Evolutionary conservation across 805 yeast genomes (phyloP).

Genomic region (Cyberlindnera mississippiensis): DNA sequence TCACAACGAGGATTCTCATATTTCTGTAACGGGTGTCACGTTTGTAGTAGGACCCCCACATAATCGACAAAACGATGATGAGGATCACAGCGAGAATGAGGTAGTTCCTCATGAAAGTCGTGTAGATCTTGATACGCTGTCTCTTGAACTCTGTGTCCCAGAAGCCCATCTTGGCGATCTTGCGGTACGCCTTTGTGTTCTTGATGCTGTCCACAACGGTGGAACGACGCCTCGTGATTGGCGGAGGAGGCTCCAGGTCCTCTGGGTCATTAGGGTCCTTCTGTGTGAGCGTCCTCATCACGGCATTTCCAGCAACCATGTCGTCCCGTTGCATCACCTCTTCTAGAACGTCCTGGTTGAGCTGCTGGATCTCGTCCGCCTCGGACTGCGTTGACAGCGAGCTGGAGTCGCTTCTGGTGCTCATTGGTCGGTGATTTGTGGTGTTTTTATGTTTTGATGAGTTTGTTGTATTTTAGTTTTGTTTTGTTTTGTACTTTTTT

Average conservation of each 20-base stretch:
- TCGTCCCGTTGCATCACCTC: conserved; percentile 15
- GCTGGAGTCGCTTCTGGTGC: not conserved
- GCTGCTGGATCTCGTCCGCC: conserved; percentile 14
- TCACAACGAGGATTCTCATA: conserved; percentile 21
- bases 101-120: conserved; percentile 18
- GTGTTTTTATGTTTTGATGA: not conserved
- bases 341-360: conserved; percentile 16
- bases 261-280: conserved; percentile 2
- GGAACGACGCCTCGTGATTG: conserved; percentile 11
- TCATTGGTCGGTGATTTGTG: not conserved
- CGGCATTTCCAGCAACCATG: conserved; percentile 6
- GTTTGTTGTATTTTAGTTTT: not conserved
- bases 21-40: conserved; percentile 17
- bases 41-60: conserved; percentile 26
- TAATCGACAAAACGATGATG: conserved; percentile 25
- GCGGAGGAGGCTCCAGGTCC: not conserved
- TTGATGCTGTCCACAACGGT: conserved; percentile 20
- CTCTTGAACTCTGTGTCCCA: conserved; percentile 21
- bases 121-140: conserved; percentile 17
- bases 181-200: conserved; percentile 12
- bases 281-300: conserved; percentile 3
- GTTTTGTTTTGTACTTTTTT: too few species aligned
- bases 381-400: conserved; percentile 5
- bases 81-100: conserved; percentile 24
- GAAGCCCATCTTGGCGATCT: conserved; percentile 19